phyloP scores from a whole-genome alignment of 1,284 basidiomycete species.

The Stereum hirsutum region DNA sequence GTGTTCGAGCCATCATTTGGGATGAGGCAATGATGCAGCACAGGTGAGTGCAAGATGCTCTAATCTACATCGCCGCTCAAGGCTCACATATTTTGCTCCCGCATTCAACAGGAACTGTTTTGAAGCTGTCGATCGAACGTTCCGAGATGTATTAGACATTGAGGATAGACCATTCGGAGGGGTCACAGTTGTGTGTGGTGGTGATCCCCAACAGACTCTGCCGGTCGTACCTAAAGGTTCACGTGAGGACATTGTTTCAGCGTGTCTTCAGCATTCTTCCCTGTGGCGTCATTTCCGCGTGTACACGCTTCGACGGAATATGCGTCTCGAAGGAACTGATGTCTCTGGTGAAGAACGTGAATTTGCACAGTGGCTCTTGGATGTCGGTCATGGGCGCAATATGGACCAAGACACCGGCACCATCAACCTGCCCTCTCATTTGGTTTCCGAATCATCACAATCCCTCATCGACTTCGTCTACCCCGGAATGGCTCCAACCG shows the following conservation, averaged over 20 bases:
- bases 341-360: slow-evolving; percentile 11
- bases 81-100: no score
- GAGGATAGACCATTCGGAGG: slow-evolving; percentile 27
- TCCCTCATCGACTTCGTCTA: slow-evolving; percentile 24
- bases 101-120: no score
- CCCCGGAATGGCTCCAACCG: slow-evolving; percentile 13
- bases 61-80: neutral
- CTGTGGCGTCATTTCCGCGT: slow-evolving; percentile 26
- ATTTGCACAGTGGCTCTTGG: slow-evolving; percentile 31
- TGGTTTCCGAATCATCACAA: slow-evolving; percentile 13
- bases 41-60: neutral
- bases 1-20: slow-evolving; percentile 24
- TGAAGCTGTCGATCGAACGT: slow-evolving; percentile 24
- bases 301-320: slow-evolving; percentile 25
- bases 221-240: slow-evolving; percentile 27
- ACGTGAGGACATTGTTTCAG: slow-evolving; percentile 24
- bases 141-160: slow-evolving; percentile 21
- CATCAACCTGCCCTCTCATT: slow-evolving; percentile 19
- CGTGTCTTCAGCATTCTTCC: slow-evolving; percentile 21
- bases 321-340: slow-evolving; percentile 27
- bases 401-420: slow-evolving; percentile 13
- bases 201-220: slow-evolving; percentile 32
- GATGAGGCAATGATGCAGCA: slow-evolving; percentile 29
- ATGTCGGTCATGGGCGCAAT: slow-evolving; percentile 28
- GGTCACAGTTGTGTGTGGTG: slow-evolving; percentile 29